phyloP scores from a whole-genome alignment of 345 rosid species.

The Gossypium ekmanianum region DNA sequence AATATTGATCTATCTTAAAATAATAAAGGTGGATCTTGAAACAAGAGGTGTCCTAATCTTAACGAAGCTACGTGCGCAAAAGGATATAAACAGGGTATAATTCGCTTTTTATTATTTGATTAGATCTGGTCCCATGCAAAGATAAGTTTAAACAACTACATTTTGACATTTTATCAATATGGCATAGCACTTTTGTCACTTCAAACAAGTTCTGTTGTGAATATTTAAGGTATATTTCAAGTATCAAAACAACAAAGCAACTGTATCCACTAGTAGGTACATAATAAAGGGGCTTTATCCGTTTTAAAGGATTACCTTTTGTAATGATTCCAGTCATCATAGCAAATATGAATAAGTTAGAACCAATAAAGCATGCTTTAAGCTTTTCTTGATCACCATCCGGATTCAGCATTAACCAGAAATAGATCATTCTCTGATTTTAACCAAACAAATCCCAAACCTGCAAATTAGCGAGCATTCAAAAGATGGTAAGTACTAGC shows the following conservation, averaged over 20 bases:
- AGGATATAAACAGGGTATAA: background rate
- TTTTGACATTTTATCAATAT: background rate
- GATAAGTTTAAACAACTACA: constrained; percentile 3
- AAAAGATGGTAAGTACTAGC: background rate
- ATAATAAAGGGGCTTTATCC: background rate
- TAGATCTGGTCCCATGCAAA: constrained; percentile 9
- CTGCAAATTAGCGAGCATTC: background rate
- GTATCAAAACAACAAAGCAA: background rate
- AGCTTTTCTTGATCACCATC: background rate
- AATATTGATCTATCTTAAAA: background rate
- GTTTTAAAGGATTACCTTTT: constrained; percentile 9
- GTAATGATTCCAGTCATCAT: background rate
- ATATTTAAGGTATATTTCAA: background rate
- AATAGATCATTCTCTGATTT: background rate
- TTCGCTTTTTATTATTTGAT: background rate
- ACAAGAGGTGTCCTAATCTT: background rate
- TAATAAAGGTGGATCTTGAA: background rate
- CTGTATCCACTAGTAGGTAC: background rate
- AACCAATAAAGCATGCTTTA: constrained; percentile 1
- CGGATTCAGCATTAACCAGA: background rate
- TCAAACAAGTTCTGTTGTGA: background rate
- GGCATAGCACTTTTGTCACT: background rate
- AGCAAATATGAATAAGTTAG: background rate
- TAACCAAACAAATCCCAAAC: background rate
- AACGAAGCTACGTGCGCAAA: background rate